These are phyloP conservation scores for Globisporangium cystogenes DNA, from an alignment of 352 stramenopile genomes.

Conservation along the genomic window DNA sequence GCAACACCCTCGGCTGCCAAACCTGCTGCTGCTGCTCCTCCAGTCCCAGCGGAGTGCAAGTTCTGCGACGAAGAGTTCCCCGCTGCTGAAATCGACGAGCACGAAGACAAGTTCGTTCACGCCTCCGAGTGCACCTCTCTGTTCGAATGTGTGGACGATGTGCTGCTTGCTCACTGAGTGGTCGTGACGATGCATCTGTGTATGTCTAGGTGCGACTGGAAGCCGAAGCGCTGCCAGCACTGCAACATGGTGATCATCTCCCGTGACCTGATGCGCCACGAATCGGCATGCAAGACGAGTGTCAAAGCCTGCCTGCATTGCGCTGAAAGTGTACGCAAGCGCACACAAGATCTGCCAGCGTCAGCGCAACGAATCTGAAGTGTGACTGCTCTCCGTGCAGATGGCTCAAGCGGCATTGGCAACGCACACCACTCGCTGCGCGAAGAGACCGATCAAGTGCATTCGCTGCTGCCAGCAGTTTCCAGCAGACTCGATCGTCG, in stretches of 20 bases:
- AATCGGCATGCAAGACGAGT: constrained; percentile 63
- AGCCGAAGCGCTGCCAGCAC: constrained; percentile 68
- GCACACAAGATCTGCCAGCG: too few relatives aligned
- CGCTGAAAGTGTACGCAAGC: constrained; percentile 39
- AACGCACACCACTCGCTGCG: constrained; percentile 47
- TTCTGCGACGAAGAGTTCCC: constrained; percentile 78
- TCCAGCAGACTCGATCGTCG: constrained; percentile 63
- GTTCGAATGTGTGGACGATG: neutral
- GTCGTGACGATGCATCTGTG: neutral
- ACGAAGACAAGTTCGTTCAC: constrained; percentile 47
- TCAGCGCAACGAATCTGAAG: neutral
- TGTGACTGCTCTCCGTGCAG: constrained; percentile 16
- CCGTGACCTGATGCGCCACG: constrained; percentile 52
- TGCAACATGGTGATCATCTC: constrained; percentile 84
- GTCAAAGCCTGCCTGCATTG: constrained; percentile 61
- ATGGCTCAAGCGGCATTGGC: constrained; percentile 42
- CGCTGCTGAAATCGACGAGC: constrained; percentile 36
- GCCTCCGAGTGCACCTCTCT: neutral
- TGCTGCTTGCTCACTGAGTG: neutral
- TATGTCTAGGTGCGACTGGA: constrained; percentile 59
- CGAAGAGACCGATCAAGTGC: constrained; percentile 78
- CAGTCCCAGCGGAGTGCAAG: constrained; percentile 42
- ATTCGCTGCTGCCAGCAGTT: constrained; percentile 79
- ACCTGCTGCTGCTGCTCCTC: neutral
- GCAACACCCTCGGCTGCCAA: neutral